Percentiles rank a stretch among this genome's conserved stretches.
Evolutionary conservation across 73 alveolate genomes (phyloP).

Genomic region (Paramecium biaurelia): DNA sequence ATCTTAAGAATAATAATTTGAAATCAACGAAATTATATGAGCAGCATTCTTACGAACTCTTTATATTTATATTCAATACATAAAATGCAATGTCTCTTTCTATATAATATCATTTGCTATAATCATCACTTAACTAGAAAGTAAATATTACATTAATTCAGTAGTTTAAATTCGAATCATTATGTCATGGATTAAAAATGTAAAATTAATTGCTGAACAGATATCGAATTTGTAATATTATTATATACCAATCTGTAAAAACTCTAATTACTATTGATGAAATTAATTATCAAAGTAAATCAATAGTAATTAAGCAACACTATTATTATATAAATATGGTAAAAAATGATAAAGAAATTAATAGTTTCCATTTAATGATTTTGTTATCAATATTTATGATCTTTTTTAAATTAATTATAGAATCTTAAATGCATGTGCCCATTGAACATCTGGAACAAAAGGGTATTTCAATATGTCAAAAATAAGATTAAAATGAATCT

Average conservation of each 20-base stretch:
- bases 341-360: no score
- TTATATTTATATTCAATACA: neutral
- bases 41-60: conserved; percentile 21
- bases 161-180: neutral
- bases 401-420: no score
- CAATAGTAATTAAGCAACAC: no score
- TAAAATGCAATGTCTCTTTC: neutral
- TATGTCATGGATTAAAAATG: neutral
- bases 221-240: neutral
- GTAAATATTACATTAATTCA: neutral
- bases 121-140: neutral
- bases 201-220: neutral
- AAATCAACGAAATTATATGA: neutral
- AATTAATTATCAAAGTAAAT: no score
- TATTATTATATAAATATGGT: no score
- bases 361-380: no score
- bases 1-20: conserved; percentile 1
- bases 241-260: neutral
- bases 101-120: neutral
- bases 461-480: neutral
- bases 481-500: neutral
- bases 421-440: no score
- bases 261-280: neutral
- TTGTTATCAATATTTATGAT: no score
- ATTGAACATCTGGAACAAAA: neutral